phyloP scores from a whole-genome alignment of 441 rosid species.

The Kokia cookei region DNA sequence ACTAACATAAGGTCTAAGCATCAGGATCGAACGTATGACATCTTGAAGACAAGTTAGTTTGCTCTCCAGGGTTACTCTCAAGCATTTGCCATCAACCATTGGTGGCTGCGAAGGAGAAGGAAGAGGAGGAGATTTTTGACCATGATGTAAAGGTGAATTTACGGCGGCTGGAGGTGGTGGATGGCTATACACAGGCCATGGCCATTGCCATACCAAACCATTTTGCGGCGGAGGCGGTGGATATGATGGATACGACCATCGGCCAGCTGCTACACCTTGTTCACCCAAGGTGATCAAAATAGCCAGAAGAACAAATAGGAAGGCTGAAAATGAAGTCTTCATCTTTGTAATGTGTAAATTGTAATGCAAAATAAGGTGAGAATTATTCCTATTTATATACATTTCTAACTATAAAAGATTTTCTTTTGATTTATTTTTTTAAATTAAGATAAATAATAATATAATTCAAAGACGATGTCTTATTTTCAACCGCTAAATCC shows the following conservation, averaged over 20 bases:
- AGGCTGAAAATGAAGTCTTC: background rate
- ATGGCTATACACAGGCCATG: background rate
- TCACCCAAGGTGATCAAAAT: background rate
- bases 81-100: background rate
- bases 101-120: background rate
- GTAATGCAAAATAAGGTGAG: background rate
- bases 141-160: background rate
- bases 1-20: background rate
- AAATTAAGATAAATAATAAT: too few species aligned
- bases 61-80: background rate
- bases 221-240: background rate
- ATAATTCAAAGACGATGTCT: too few species aligned
- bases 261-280: background rate
- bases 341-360: background rate
- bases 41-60: background rate
- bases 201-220: background rate
- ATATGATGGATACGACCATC: background rate
- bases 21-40: background rate
- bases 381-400: too few species aligned
- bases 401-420: too few species aligned
- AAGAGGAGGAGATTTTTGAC: background rate
- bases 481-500: too few species aligned
- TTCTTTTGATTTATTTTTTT: too few species aligned
- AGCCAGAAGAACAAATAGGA: background rate
- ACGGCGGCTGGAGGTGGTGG: background rate